A percentile compares a stretch with the other conserved stretches of the same genome.
Evolutionary conservation across 2,329 filamentous ascomycete species (phyloP).

Genomic region (Parastagonospora avenae): DNA sequence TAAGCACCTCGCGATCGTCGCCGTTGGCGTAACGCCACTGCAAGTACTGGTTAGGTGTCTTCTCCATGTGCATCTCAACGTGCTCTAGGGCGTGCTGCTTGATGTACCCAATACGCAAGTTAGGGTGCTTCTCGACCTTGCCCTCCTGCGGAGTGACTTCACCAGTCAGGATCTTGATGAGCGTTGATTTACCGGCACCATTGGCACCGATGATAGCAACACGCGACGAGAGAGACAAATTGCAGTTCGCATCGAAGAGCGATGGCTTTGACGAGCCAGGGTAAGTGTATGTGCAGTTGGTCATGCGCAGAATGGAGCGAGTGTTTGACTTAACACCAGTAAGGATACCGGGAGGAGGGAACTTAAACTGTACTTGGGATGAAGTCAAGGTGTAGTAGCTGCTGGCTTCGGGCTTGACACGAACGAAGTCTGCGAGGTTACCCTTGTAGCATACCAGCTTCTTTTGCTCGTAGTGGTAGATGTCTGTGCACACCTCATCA

Average conservation of each 20-base stretch:
- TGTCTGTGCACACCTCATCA: conserved; percentile 96
- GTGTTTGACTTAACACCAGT: conserved; percentile 95
- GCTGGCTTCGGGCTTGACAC: conserved; percentile 90
- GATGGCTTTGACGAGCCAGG: conserved; percentile 87
- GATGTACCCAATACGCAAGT: conserved; percentile 98
- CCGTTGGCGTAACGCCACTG: conserved; percentile 98
- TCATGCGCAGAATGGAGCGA: conserved; percentile 94
- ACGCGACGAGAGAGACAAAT: conserved; percentile 85
- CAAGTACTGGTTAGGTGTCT: conserved; percentile 98
- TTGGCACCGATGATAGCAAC: conserved; percentile 97
- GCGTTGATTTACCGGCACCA: conserved; percentile 95
- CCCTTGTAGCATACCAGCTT: conserved; percentile 88
- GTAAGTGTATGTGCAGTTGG: conserved; percentile 88
- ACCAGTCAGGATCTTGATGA: conserved; percentile 96
- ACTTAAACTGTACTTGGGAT: conserved; percentile 93
- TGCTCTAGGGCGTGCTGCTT: conserved; percentile 99
- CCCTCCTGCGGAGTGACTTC: conserved; percentile 83
- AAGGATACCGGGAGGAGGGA: conserved; percentile 92
- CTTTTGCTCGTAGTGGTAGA: conserved; percentile 99
- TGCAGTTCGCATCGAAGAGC: conserved; percentile 84
- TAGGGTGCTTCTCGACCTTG: conserved; percentile 97
- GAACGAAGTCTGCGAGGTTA: conserved; percentile 83
- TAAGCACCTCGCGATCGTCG: conserved; percentile 92
- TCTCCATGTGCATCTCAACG: conserved; percentile 99
- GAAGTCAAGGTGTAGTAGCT: conserved; percentile 96